Evolutionary conservation across 306 rosid genomes (phyloP).

Genomic region (Hippophae rhamnoides): DNA sequence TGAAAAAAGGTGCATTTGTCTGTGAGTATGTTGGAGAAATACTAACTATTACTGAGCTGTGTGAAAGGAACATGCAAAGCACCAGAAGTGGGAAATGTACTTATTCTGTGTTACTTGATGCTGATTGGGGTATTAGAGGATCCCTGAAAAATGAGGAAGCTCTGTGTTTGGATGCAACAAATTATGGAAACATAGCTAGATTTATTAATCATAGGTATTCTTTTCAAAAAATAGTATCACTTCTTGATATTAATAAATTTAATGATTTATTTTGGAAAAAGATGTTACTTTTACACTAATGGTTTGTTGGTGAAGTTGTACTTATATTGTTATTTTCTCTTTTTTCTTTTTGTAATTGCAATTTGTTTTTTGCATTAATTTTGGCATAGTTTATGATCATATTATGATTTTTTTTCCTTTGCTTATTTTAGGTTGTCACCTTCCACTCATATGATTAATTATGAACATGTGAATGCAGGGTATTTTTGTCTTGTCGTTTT

Average conservation of each 20-base stretch:
- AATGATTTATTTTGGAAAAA: too few species aligned
- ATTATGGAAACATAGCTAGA: slow-evolving; percentile 80
- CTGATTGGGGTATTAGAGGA: slow-evolving; percentile 54
- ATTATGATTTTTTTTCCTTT: too few species aligned
- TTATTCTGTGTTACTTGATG: slow-evolving; percentile 54
- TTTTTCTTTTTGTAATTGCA: too few species aligned
- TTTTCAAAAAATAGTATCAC: neutral
- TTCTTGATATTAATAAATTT: neutral
- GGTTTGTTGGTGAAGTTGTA: too few species aligned
- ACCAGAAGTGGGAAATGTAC: slow-evolving; percentile 36
- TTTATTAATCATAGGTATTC: slow-evolving; percentile 87
- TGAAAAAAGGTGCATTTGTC: slow-evolving; percentile 85
- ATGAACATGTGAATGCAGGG: too few species aligned
- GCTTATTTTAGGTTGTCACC: too few species aligned
- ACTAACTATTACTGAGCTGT: slow-evolving; percentile 53
- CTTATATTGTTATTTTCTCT: too few species aligned
- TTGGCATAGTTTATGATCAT: too few species aligned
- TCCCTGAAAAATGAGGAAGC: slow-evolving; percentile 48
- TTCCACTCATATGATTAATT: too few species aligned
- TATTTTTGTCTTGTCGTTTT: too few species aligned
- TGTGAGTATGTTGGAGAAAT: slow-evolving; percentile 89
- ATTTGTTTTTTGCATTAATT: too few species aligned
- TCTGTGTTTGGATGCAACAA: slow-evolving; percentile 76
- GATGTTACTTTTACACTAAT: too few species aligned
- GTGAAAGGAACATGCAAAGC: slow-evolving; percentile 43